Base-by-base conservation (phyloP, 2,329 filamentous ascomycete genomes). In the Ophiostoma triangulosporum region DNA sequence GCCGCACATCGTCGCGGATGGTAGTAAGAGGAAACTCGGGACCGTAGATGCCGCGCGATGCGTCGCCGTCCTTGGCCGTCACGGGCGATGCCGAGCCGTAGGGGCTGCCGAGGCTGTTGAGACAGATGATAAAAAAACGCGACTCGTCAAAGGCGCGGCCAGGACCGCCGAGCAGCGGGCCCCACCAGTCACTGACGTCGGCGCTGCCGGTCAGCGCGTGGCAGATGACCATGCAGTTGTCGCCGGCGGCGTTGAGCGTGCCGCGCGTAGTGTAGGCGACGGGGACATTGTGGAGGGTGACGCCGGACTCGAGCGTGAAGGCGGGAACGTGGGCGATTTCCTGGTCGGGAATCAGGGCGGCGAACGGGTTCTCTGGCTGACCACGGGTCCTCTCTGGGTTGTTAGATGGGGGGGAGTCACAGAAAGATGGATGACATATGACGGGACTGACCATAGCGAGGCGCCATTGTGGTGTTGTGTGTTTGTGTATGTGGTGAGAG, bases 21-120 rank as follows among this genome's bases (percentile, higher is more conserved):
- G 93, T 97, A 1, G 93, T 96, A 58, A 98, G 71, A 48, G 93
- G 93, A 61, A 98, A 98, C 64, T 98, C 93, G 1, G 93, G 93
- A 0, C 93, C 93, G 64, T 98, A 98, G 61, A 79, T 78, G 17
- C 80, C 89, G 58, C 86, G 81, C 51, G 73, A 73, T 15, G 77
- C 70, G 61, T 94, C 80, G 14, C 89, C 89, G 63, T 96, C 84
- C 66, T 88, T 94, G 61, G 83, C 83, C 2, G 93, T 98, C 52
- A 91, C 86, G 1, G 88, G 87, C 64, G 87, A 91, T n/a, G 86
- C 86, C 55, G 84, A 88, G 29, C 88, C 88, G 63, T 94, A 94
- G 0, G 88, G 88, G 62, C 86, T 91, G 46, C 88, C 88, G 48
- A 90, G 67, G 65, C 86, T 88, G 70, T 93, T 93, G 73, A 91